Evolutionary conservation across 1,139 yeast species (phyloP), one percentile per base, ranked within the genome.

Genomic region (Pneumocystis wakefieldiae): DNA sequence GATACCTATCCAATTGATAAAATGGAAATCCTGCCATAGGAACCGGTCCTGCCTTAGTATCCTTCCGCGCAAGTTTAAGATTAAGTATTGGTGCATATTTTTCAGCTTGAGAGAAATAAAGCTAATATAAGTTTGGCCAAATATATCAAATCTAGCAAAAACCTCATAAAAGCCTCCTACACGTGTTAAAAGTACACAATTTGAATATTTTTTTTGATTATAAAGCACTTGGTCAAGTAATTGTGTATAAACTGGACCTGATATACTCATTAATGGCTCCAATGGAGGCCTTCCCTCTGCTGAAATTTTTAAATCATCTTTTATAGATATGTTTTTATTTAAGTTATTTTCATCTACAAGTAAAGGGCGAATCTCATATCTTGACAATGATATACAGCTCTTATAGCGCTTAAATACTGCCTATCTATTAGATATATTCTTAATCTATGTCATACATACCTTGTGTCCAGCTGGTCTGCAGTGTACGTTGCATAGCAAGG

Each of bases 21-120:
- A 80, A 76, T 0, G 98, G 97, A 70, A 92, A 92, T 0, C 98
- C 98, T 0, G 97, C 89, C 87, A 92, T 89, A 0, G 95, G 83
- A 0, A 90, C 82, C 8, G 74, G 74, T 48, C 74, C 77, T 53
- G 81, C 80, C 67, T 75, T 73, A 17, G 73, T 69, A n/a, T 61
- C 62, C 70, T 76, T 80, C 62, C 76, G 76, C 3, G 87, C 81
- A 7, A 83, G 73, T 59, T 81, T 80, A 37, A 92, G 74, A 48
- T 91, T 91, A 62, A 92, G 74, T 65, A 81, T 74, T 1, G 87
- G 85, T 0, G 89, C 96, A 72, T 80, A 85, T 55, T 78, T 78
- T 35, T 82, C 82, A 0, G 97, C 97, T 68, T 90, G 95, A 61
- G 90, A 91, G 70, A 87, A 89, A 71, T 91, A 91, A 7, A 91